Percentiles rank a stretch among this genome's conserved stretches.
These are phyloP conservation scores for Coniella lustricola DNA, from an alignment of 2,329 filamentous ascomycete species.

Conservation along the genomic window DNA sequence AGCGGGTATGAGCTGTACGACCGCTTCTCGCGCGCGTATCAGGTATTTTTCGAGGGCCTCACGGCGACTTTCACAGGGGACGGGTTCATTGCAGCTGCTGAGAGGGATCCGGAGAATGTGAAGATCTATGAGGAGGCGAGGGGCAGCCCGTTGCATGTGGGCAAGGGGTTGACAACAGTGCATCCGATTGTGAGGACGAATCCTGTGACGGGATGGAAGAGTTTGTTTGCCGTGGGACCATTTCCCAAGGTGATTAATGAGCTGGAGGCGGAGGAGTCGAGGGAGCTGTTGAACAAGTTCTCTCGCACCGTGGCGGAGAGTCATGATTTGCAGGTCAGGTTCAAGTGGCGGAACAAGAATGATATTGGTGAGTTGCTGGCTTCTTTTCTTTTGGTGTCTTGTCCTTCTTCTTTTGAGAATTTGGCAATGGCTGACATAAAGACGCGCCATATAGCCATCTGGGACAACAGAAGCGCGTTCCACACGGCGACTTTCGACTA, in stretches of 20 bases:
- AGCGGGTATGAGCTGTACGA: conserved; percentile 57
- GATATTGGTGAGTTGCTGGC: conserved; percentile 11
- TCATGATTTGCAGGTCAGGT: conserved; percentile 15
- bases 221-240: conserved; percentile 21
- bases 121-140: conserved; percentile 28
- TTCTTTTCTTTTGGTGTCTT: neutral
- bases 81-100: conserved; percentile 31
- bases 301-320: conserved; percentile 10
- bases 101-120: conserved; percentile 21
- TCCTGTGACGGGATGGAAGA: conserved; percentile 24
- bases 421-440: neutral
- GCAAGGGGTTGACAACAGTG: conserved; percentile 18
- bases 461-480: conserved; percentile 17
- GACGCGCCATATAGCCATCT: conserved; percentile 6
- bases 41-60: conserved; percentile 43
- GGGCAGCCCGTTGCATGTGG: conserved; percentile 20
- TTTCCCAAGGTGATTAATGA: conserved; percentile 23
- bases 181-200: conserved; percentile 25
- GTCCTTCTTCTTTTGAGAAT: no score
- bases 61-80: conserved; percentile 39
- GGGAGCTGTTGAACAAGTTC: conserved; percentile 13
- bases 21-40: conserved; percentile 42
- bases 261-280: conserved; percentile 14
- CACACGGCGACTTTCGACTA: conserved; percentile 15
- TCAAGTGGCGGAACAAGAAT: conserved; percentile 16